Conservation (phyloP, 345 rosid genomes). For the Eucalyptus erythrocorys region DNA sequence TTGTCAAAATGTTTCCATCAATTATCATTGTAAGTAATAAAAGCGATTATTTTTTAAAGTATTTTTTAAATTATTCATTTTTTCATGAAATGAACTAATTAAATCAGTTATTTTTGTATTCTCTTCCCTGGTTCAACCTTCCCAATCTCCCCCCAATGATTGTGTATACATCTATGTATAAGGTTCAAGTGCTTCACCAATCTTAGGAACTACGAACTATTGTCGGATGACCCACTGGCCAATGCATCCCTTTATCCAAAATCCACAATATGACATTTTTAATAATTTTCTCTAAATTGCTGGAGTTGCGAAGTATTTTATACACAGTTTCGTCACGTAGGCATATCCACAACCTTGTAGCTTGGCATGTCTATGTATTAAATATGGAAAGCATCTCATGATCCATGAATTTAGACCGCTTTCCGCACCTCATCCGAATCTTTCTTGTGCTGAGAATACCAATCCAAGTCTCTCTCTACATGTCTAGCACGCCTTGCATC, state of each 20-base stretch:
- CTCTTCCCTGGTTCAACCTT: neutral
- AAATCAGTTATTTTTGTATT: neutral
- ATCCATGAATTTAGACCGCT: neutral
- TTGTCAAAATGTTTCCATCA: too few relatives aligned
- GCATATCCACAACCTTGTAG: neutral
- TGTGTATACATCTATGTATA: neutral
- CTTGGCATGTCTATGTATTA: neutral
- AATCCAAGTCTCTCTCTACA: neutral
- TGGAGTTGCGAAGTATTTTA: neutral
- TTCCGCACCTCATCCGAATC: neutral
- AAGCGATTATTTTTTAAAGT: fast-evolving
- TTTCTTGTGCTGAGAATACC: neutral
- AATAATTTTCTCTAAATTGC: neutral
- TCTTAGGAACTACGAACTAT: neutral
- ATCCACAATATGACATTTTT: neutral
- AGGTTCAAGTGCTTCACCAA: too few relatives aligned
- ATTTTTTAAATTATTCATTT: neutral
- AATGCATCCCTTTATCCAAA: neutral
- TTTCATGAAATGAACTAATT: too few relatives aligned
- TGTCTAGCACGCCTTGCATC: neutral
- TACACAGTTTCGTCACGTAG: neutral
- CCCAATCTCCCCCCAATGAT: neutral
- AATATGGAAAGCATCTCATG: neutral
- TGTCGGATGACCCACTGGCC: neutral
- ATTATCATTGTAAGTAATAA: neutral